Base-by-base conservation (phyloP, 1,139 yeast genomes). In the Pneumocystis murina region DNA sequence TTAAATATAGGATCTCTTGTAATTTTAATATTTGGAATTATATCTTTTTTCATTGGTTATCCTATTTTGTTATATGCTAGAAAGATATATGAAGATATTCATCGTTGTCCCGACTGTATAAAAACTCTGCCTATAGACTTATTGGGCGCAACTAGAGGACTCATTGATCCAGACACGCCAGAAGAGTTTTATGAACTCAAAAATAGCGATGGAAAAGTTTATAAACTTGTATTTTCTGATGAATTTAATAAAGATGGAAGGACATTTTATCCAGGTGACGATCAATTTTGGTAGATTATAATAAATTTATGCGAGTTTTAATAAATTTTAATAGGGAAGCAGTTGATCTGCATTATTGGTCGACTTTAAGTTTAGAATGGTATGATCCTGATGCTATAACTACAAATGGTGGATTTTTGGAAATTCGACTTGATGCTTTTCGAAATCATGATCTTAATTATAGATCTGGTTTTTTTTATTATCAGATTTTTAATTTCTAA, bases 281-380 rank as follows among this genome's bases (percentile, higher is more conserved):
- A 87, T 73, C 95, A 86, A 74, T 87, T 85, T 71, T 88, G 89
- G 82, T 58, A 58, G 14, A 38, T 40, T 30, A 30, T 20, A 30
- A 30, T 20, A 12, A 8, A 16, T 38, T 12, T 28, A 8, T 36
- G 3, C 1, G 14, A 38, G 14, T 30, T 58, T 24, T 48, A 12
- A 43, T 43, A 48, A 48, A 24, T 24, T 12, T 48, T 4, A 48
- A 48, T 24, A 58, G 60, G 69, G 79, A 83, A 41, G 92, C 87
- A 3, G 85, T 82, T 0, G 89, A 88, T 72, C 70, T 87, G 61
- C 83, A 87, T 73, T 88, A 88, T 72, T 88, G 81, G 65, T 92
- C 94, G 39, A 88, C 96, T 1, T 73, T 79, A 66, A 95, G 88
- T 77, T 78, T 87, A 71, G 95, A 88, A 75, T 88, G 95, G 95